Conservation (phyloP, 148 eudicot species). For the Selenicereus undatus region DNA sequence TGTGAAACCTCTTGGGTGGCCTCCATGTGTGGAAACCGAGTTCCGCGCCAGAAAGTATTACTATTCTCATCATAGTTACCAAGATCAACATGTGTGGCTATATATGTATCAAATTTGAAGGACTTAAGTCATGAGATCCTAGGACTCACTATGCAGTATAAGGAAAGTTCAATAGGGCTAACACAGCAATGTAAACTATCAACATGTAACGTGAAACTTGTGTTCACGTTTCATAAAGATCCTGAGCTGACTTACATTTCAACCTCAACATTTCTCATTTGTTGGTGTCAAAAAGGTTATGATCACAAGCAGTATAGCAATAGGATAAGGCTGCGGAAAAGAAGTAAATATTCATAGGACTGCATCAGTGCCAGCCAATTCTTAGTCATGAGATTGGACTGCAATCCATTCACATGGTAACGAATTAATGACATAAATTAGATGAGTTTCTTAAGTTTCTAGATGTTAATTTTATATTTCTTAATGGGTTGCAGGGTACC, state of each 20-base stretch:
- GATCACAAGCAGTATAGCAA: too few relatives aligned
- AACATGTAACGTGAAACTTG: background rate
- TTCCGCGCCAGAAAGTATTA: background rate
- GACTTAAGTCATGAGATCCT: background rate
- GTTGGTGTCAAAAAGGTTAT: too few relatives aligned
- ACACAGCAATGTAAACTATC: background rate
- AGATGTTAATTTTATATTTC: background rate
- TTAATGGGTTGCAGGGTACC: background rate
- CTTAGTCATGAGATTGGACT: background rate
- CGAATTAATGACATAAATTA: background rate
- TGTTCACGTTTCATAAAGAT: too few relatives aligned
- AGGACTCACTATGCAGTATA: background rate
- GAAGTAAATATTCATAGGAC: background rate
- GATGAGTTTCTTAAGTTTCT: background rate
- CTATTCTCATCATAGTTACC: background rate
- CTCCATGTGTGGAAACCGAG: background rate
- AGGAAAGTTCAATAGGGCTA: background rate
- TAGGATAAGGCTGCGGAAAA: background rate
- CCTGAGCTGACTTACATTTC: too few relatives aligned
- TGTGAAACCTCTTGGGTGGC: background rate
- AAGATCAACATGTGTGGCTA: background rate
- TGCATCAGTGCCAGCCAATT: background rate
- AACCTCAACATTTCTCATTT: too few relatives aligned
- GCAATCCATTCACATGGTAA: background rate
- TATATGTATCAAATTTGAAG: background rate